These are phyloP conservation scores for Saussurea involucrata DNA, from an alignment of 129 eudicot genomes.

Conservation along the genomic window DNA sequence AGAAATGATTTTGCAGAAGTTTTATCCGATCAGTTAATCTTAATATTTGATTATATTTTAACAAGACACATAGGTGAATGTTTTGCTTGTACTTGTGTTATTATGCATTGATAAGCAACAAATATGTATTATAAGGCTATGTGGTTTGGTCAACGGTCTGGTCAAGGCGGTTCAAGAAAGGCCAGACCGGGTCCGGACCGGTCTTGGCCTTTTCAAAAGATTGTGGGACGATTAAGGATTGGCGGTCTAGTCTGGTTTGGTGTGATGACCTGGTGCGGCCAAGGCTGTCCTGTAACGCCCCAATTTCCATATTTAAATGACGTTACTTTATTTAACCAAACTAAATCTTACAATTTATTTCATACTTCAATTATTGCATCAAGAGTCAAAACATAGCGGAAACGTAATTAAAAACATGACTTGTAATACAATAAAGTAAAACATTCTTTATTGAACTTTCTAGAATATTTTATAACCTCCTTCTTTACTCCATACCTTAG, in stretches of 20 bases:
- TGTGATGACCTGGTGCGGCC: no score
- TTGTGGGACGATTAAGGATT: neutral
- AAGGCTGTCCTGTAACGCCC: no score
- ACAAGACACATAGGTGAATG: constrained; percentile 26
- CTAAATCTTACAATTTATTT: no score
- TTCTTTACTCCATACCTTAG: no score
- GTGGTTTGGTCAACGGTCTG: neutral
- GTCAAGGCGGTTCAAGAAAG: neutral
- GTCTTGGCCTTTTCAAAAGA: neutral
- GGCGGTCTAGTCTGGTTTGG: neutral
- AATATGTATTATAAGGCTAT: neutral
- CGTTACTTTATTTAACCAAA: no score
- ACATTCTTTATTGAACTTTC: no score
- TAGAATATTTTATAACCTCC: no score
- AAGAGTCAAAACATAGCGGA: no score
- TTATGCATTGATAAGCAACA: constrained; percentile 11
- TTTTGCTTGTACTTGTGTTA: constrained; percentile 8
- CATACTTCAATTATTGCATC: no score
- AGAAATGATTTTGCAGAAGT: constrained; percentile 21
- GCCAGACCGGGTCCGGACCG: neutral
- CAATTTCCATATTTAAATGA: no score
- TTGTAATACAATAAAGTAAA: no score
- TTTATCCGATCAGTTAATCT: constrained; percentile 17
- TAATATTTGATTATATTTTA: constrained; percentile 1
- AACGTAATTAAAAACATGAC: no score